phyloP scores from a whole-genome alignment of 169 alveolate species.

The Plasmodium cynomolgi region DNA sequence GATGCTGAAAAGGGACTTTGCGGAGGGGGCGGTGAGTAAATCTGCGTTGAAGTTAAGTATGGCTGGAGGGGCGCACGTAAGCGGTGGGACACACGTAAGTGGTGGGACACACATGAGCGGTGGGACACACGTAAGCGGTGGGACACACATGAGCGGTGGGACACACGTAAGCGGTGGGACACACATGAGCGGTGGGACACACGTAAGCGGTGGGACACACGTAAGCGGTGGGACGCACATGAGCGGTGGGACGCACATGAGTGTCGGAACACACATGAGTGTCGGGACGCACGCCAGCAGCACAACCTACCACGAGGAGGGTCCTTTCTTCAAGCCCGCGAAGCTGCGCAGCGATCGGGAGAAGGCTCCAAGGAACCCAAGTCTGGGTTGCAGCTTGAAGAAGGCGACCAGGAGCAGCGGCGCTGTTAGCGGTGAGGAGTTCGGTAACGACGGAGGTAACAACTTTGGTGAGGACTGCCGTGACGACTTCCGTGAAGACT shows the following conservation, averaged over 20 bases:
- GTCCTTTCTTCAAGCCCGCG: conserved; percentile 12
- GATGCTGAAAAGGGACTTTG: not conserved
- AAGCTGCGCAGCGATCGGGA: conserved; percentile 12
- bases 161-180: not conserved
- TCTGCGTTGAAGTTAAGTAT: conserved; percentile 5
- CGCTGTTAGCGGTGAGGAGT: no score
- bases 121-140: not conserved
- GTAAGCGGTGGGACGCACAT: not conserved
- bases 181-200: not conserved
- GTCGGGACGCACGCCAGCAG: not conserved
- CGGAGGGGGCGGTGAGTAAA: not conserved
- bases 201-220: not conserved
- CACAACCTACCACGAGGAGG: not conserved
- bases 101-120: not conserved
- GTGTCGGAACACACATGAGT: not conserved
- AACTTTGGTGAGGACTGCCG: not conserved
- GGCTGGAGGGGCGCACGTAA: not conserved
- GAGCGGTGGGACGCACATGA: not conserved
- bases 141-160: not conserved
- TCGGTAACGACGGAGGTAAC: not conserved
- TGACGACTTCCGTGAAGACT: no score
- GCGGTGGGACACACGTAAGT: not conserved
- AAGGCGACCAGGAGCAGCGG: not conserved
- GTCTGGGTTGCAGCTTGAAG: conserved; percentile 28
- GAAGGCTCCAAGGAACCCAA: not conserved